phyloP scores from a whole-genome alignment of 2,329 filamentous ascomycete genomes.

The Sporothrix brunneoviolacea region DNA sequence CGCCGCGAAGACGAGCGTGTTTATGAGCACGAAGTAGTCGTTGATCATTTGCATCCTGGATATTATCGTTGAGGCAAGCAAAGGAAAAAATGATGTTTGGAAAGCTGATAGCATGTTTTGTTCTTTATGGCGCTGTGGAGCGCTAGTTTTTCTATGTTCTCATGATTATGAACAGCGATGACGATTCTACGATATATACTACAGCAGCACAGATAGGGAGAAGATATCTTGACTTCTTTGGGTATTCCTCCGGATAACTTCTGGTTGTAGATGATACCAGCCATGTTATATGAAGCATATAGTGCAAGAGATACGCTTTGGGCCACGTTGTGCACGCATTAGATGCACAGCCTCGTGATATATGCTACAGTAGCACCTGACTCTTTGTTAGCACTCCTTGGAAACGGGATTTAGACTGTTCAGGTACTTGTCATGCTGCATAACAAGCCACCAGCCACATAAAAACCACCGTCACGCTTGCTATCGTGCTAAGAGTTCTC shows the following conservation, averaged over 20 bases:
- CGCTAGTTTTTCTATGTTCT: neutral
- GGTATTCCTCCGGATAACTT: too few species aligned
- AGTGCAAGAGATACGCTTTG: neutral
- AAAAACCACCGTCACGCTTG: too few species aligned
- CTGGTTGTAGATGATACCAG: neutral
- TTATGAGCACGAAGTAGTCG: conserved; percentile 62
- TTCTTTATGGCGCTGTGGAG: neutral
- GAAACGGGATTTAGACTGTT: too few species aligned
- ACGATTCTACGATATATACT: conserved; percentile 7
- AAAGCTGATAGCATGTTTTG: too few species aligned
- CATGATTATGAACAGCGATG: conserved; percentile 9
- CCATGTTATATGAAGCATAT: too few species aligned
- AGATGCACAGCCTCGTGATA: too few species aligned
- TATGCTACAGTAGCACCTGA: too few species aligned
- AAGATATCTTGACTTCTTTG: neutral
- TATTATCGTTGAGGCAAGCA: conserved; percentile 22
- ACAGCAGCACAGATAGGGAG: neutral
- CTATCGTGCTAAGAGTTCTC: too few species aligned
- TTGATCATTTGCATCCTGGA: conserved; percentile 38
- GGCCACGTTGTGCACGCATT: too few species aligned
- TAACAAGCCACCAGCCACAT: too few species aligned
- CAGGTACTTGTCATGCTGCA: too few species aligned
- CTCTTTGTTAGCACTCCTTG: too few species aligned
- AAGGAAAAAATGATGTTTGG: neutral
- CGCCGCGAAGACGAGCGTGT: conserved; percentile 54